Evolutionary conservation across 2,329 filamentous ascomycete species (phyloP), one percentile per base, ranked within the genome.

Genomic region (Epicoccum sorghinum): DNA sequence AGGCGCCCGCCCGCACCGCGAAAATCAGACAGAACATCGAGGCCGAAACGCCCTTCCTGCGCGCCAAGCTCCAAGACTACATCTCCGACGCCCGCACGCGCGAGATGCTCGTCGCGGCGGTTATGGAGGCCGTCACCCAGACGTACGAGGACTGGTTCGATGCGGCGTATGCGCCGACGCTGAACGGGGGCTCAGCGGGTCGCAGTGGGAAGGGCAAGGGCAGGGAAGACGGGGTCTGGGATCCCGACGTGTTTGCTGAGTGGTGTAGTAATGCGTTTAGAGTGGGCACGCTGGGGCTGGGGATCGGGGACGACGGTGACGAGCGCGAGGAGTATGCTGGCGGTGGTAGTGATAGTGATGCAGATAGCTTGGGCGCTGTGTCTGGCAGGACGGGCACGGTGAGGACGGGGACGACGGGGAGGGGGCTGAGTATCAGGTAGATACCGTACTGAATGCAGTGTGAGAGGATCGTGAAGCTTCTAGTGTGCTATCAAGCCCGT

Each of bases 101-200:
- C 52, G 86, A 89, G 69, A 89, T 86, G 27, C 78, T 89, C 7
- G 84, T 88, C 4, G 84, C 82, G 12, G 86, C 86, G 2, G 85
- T 89, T 23, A 81, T 87, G 69, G 86, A 88, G 65, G 82, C 82
- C 58, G 83, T 87, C 12, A 79, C 86, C 13, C 80, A 84, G 66
- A 79, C 79, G 8, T 89, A 89, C 62, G 86, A 89, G 66, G 80
- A 83, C 5, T 89, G 87, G 74, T 86, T 85, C 57, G 84, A 87
- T 27, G 76, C 75, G 23, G 80, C 80, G 7, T 79, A 79, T 46
- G 57, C 60, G 10, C 58, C 63, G 12, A 61, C 57, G 3, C 23
- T 66, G 6, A 47, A 57, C n/a, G 64, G 56, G 13, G 58, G 60
- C 63, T 59, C 62, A 69, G 58, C 12, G 59, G 59, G 2, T 1